A percentile compares a stretch with the other conserved stretches of the same genome.
Conservation (phyloP, 257 asterid species). For the Petunia axillaris region DNA sequence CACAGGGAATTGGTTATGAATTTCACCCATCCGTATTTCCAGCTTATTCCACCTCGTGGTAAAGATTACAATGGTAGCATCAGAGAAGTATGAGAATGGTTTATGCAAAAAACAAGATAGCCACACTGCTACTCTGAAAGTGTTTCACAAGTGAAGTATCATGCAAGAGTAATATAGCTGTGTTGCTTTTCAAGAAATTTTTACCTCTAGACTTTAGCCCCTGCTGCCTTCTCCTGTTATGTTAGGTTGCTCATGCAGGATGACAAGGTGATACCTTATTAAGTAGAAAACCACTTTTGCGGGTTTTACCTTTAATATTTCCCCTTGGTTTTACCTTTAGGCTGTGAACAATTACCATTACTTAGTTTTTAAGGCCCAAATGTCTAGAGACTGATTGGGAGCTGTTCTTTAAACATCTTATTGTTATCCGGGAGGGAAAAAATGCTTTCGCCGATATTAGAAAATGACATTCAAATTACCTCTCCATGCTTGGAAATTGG, state of each 20-base stretch:
- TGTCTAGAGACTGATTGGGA: slow-evolving; percentile 4
- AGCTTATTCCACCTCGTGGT: background rate
- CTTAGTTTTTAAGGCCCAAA: background rate
- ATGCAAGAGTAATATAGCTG: background rate
- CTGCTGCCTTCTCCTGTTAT: background rate
- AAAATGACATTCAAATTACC: background rate
- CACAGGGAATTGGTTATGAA: background rate
- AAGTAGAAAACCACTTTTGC: slow-evolving; percentile 13
- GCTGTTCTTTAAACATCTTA: background rate
- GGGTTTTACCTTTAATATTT: background rate
- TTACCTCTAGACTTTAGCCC: background rate
- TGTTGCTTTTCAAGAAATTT: background rate
- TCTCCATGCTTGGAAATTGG: background rate
- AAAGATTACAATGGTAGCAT: background rate
- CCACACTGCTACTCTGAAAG: background rate
- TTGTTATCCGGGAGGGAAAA: background rate
- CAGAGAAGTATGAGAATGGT: background rate
- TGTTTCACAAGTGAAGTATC: background rate
- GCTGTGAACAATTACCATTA: background rate
- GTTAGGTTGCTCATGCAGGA: background rate
- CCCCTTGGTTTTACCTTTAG: background rate
- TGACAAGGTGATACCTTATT: background rate
- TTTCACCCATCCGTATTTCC: background rate
- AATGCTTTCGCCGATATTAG: background rate
- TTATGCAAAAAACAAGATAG: background rate